These are phyloP conservation scores for Talaromyces verruculosus DNA, from an alignment of 2,329 filamentous ascomycete genomes.

Conservation along the genomic window DNA sequence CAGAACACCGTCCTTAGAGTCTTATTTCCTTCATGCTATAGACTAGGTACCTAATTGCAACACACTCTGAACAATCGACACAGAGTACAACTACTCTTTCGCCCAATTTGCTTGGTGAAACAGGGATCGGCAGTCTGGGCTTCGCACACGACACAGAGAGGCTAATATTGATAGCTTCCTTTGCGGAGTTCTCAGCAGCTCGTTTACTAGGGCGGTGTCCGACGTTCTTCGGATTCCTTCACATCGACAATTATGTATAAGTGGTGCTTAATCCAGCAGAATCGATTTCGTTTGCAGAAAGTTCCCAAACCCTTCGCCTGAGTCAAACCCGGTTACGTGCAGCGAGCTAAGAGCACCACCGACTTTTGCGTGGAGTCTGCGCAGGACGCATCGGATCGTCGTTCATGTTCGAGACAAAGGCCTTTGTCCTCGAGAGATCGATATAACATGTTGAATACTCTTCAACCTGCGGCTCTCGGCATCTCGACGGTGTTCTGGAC, in stretches of 20 bases:
- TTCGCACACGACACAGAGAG: neutral
- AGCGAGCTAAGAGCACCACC: neutral
- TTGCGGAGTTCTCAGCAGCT: neutral
- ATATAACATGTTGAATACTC: neutral
- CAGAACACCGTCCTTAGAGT: too few species aligned
- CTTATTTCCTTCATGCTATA: neutral
- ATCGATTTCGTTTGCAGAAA: neutral
- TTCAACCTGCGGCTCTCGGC: neutral
- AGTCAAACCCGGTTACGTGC: neutral
- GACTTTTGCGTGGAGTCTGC: neutral
- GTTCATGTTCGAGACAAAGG: neutral
- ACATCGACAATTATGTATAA: neutral
- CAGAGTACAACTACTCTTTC: neutral
- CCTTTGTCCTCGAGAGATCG: neutral
- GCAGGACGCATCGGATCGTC: neutral
- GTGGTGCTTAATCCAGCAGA: neutral
- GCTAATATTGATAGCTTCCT: neutral
- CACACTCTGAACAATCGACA: neutral
- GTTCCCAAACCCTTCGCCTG: neutral
- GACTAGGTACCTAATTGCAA: neutral
- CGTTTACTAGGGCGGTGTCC: neutral
- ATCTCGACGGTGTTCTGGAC: neutral
- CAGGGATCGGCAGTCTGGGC: neutral
- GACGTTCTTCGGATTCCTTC: neutral
- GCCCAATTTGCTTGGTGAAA: neutral